Evolutionary conservation across 2,329 filamentous ascomycete species (phyloP), one percentile per base, ranked within the genome.

Genomic region (Aspergillus sergii): DNA sequence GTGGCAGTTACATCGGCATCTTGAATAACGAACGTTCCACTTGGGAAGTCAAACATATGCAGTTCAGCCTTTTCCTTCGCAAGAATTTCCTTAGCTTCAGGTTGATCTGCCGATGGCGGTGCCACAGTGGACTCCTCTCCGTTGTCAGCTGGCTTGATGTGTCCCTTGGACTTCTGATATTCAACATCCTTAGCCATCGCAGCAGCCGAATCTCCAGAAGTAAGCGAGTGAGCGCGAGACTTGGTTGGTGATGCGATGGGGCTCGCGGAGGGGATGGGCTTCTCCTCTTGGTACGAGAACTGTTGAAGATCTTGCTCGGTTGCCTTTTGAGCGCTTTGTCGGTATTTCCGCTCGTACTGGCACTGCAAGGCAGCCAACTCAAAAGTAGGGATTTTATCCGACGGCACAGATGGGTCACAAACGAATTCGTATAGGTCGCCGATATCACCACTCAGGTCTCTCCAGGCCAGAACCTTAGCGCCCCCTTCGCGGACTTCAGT

Each of bases 391-490:
- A 95, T 90, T 70, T 94, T 91, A 55, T 88, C 85, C 3, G 88
- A 81, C 32, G 88, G 83, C 48, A 91, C 87, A 14, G 89, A 89
- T 45, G 84, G 78, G 79, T 98, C 95, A 81, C 94, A 98, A 67
- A 99, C 91, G 75, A 98, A 99, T 78, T 99, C 94, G 85, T 92
- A 99, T n/a, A 98, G 85, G 78, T 99, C 95, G 59, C 93, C 94
- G 36, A 88, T 86, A 82, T 99, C 95, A 61, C 95, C 95, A 71
- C 93, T 97, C 64, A 98, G 81, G 75, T 99, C 95, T 69, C 91
- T 90, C 95, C 95, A 99, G 64, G 94, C 94, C 67, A 99, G 86
- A 10, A 98, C 89, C 73, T 91, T 92, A 71, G 96, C 91, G 26
- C 91, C 91, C 43, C 88, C 89, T 66, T 93, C 88, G 67, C 94